Evolutionary conservation across 495 filamentous ascomycete genomes (phyloP), one percentile per base, ranked within the genome.

Genomic region (Aspergillus olivimuriae): DNA sequence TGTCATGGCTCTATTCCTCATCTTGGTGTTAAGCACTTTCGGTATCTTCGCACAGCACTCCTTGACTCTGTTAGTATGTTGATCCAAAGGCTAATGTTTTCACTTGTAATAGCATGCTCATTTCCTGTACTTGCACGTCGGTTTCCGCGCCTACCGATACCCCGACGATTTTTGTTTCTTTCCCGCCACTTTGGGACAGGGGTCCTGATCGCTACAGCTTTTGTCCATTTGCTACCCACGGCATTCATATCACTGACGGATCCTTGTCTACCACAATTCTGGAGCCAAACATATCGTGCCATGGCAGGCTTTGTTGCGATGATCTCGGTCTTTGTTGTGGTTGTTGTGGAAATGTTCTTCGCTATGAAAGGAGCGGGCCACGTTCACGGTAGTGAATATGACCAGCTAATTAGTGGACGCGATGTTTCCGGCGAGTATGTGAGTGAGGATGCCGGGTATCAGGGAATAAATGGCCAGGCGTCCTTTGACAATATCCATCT

Each of bases 131-230:
- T 76, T 30, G 70, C 70, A 8, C 72, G 70, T 42, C 70, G 69
- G 12, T 76, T 74, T 48, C 72, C 71, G 15, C 47, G 58, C 30
- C 46, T 66, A 44, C 70, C 72, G 0, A 71, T 75, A 40, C 70
- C 71, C 23, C 70, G 67, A 19, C 66, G 61, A 10, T 79, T 81
- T 49, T 69, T 90, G 48, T 89, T 89, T 63, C 60, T 85, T 34
- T 86, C 83, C 21, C 83, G 86, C 39, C 85, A 91, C 63, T 90
- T 94, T 51, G 87, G 87, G 28, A 92, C 87, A 4, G 87, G 87
- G 17, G 87, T 94, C 7, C 66, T 94, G 22, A 85, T 92, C 47
- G 86, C 87, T 15, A 90, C 87, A n/a, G 87, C 87, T 33, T 94
- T 94, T 56, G 87, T 92, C 19, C 87, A 92, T 61, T 60, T 82